phyloP scores from a whole-genome alignment of 345 rosid genomes.

The Acer campestre region DNA sequence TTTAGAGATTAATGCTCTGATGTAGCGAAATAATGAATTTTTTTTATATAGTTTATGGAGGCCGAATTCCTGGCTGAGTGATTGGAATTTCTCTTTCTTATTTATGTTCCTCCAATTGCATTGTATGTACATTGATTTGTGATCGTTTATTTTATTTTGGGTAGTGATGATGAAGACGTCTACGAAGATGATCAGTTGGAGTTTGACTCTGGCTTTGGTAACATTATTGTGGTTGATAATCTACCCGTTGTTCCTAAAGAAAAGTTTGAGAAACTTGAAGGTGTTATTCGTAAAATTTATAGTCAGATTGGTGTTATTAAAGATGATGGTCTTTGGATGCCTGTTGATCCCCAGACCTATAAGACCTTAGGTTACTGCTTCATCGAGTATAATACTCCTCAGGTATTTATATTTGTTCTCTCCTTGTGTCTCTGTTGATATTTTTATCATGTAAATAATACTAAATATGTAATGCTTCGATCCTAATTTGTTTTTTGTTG shows the following conservation, averaged over 20 bases:
- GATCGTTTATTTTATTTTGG: not conserved
- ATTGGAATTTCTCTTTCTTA: not conserved
- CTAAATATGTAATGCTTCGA: not conserved
- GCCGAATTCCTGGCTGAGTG: not conserved
- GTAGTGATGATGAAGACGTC: constrained; percentile 86
- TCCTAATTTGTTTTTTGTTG: not conserved
- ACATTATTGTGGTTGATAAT: constrained; percentile 78
- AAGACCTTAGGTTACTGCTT: constrained; percentile 81
- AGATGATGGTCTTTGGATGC: constrained; percentile 92
- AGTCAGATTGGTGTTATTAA: constrained; percentile 77
- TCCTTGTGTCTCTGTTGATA: not conserved
- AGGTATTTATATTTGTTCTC: constrained; percentile 40
- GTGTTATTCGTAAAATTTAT: constrained; percentile 77
- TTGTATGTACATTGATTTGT: not conserved
- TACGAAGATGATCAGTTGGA: constrained; percentile 68
- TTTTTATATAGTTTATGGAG: not conserved
- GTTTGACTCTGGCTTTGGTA: constrained; percentile 72
- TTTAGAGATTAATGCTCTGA: no score
- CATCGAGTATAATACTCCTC: constrained; percentile 79
- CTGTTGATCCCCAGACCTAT: constrained; percentile 62
- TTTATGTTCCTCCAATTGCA: no score
- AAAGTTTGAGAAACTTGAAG: constrained; percentile 87
- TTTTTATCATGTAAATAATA: not conserved
- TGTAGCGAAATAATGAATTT: no score
- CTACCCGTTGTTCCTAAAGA: constrained; percentile 79